These are phyloP conservation scores for Choiromyces venosus DNA, from an alignment of 495 filamentous ascomycete genomes.

Conservation along the genomic window DNA sequence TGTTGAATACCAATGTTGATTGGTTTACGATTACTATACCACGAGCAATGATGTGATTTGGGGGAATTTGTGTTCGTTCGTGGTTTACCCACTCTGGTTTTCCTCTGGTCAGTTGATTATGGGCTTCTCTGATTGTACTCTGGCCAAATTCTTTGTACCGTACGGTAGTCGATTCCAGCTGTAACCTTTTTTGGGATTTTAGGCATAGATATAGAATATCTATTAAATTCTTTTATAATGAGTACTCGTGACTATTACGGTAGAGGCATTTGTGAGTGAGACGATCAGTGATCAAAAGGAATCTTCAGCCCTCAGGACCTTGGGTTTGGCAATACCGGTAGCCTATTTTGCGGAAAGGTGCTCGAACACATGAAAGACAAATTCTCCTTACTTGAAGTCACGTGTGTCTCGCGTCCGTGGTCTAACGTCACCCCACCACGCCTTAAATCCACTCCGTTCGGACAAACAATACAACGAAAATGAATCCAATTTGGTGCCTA, in stretches of 20 bases:
- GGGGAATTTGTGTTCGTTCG: background rate
- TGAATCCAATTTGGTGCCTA: slow-evolving; percentile 23
- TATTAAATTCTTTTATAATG: background rate
- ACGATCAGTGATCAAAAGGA: background rate
- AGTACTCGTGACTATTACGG: background rate
- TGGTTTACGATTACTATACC: background rate
- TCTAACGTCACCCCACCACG: slow-evolving; percentile 15
- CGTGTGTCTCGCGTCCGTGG: slow-evolving; percentile 17
- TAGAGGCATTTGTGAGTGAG: background rate
- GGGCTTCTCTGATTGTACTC: too few species aligned
- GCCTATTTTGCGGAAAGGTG: background rate
- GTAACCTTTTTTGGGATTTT: background rate
- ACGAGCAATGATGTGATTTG: background rate
- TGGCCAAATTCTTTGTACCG: too few species aligned
- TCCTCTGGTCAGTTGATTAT: background rate
- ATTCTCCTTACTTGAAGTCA: background rate
- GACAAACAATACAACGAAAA: slow-evolving; percentile 8
- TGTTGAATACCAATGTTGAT: background rate
- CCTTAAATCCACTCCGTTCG: background rate
- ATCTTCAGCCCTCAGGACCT: background rate
- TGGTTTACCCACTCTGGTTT: background rate
- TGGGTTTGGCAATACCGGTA: background rate
- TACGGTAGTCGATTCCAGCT: background rate
- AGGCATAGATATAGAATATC: background rate
- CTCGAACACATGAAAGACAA: too few species aligned